Evolutionary conservation across 495 filamentous ascomycete species (phyloP).

Genomic region (Daldinia vernicosa): DNA sequence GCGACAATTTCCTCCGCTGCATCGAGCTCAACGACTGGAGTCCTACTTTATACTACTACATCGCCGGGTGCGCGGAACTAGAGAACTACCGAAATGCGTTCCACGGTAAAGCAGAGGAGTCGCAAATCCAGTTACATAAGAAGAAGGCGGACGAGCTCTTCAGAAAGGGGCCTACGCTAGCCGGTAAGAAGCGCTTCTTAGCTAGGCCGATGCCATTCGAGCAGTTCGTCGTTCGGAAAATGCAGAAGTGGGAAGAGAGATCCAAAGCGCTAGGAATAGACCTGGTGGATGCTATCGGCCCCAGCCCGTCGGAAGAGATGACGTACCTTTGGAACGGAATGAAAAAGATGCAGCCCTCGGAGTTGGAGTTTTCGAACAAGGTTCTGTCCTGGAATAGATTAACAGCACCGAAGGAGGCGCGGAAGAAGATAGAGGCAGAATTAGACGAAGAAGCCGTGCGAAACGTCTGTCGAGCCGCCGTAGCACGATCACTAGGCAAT

Average conservation of each 20-base stretch:
- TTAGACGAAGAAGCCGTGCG: slow-evolving; percentile 80
- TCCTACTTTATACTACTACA: slow-evolving; percentile 88
- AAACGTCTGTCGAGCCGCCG: slow-evolving; percentile 71
- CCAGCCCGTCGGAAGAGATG: slow-evolving; percentile 91
- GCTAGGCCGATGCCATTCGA: slow-evolving; percentile 90
- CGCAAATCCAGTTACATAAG: slow-evolving; percentile 56
- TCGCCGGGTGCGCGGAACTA: slow-evolving; percentile 78
- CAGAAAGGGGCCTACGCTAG: slow-evolving; percentile 73
- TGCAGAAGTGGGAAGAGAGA: slow-evolving; percentile 88
- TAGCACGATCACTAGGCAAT: slow-evolving; percentile 68
- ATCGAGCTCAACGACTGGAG: slow-evolving; percentile 91
- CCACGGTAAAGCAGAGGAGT: slow-evolving; percentile 62
- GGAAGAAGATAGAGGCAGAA: slow-evolving; percentile 72
- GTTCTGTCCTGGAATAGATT: slow-evolving; percentile 70
- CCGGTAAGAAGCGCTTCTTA: slow-evolving; percentile 90
- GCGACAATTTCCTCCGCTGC: slow-evolving; percentile 79
- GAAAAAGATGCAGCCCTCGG: slow-evolving; percentile 74
- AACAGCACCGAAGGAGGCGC: slow-evolving; percentile 60
- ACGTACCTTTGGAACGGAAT: slow-evolving; percentile 91
- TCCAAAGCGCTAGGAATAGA: slow-evolving; percentile 73
- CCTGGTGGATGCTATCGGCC: slow-evolving; percentile 82
- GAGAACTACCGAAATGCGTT: slow-evolving; percentile 77
- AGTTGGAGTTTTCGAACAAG: slow-evolving; percentile 70
- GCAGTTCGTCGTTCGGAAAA: slow-evolving; percentile 82
- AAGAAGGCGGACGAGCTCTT: slow-evolving; percentile 74